Base-by-base conservation (phyloP, 306 rosid genomes). In the Casuarina glauca region DNA sequence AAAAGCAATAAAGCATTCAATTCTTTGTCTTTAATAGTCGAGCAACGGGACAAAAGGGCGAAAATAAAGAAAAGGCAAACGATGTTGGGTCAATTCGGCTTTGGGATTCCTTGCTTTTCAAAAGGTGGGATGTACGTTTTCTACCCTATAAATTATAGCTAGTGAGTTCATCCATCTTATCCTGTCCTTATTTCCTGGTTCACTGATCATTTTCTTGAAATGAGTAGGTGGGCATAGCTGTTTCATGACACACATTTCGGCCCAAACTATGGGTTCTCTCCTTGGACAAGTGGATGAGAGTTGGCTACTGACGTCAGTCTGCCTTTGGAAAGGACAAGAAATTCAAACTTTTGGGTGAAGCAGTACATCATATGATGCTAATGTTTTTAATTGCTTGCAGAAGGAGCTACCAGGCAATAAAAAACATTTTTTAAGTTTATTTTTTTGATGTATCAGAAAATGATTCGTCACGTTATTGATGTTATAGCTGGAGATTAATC, bases 131-230 rank as follows among this genome's bases (percentile, higher is more conserved):
- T 35, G 69, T 48, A 38, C 76, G 35, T 17, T 15, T 16, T 53
- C 60, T 79, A 61, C 17, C 26, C 19, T 16, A 83, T 68, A 39
- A 44, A 54, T 50, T 55, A 13, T 11, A 41, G 69, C 52, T 45
- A 36, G 15, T 76, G 84, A 76, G 70, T 60, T 58, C 80, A 71
- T 73, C 62, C 26, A 61, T 46, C 73, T 85, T 89, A 88, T 85
- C 89, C 76, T 68, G 53, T 61, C 77, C 73, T 4, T 44, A 67
- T 75, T 75, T 72, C 61, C 72, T 82, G 82, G 69, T 6, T 46
- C 51, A 39, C 17, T 46, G 3, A 75, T 45, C 75, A 32, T 80
- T 80, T 79, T 78, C 61, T 10, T n/a, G 66, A 58, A 69, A 69
- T 2, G 11, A 61, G 45, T 67, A n/a, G 82, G 82, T 81, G 61